Evolutionary conservation across 192 early-diverging fungal genomes (phyloP).

Genomic region (Pecoramyces ruminantium): DNA sequence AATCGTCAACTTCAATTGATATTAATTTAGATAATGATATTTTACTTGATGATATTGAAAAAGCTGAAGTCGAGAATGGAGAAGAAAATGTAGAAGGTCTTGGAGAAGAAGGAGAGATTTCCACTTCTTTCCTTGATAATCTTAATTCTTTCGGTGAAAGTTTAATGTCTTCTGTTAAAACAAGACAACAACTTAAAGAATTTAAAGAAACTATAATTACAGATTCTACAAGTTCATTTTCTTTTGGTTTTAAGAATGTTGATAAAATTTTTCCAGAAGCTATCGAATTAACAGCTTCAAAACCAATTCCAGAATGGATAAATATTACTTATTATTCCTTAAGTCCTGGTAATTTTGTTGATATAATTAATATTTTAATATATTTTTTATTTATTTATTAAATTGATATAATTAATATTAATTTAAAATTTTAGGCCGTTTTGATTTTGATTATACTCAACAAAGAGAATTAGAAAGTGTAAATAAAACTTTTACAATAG

Average conservation of each 20-base stretch:
- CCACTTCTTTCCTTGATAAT: not conserved
- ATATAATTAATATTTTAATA: no score
- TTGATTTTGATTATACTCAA: not conserved
- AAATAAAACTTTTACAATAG: not conserved
- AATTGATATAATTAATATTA: no score
- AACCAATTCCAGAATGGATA: not conserved
- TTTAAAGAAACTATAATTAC: not conserved
- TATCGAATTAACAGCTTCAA: not conserved
- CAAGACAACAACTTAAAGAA: not conserved
- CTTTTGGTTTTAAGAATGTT: not conserved
- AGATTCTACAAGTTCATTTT: not conserved
- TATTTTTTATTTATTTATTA: no score
- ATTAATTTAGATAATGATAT: not conserved
- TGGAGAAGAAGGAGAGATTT: not conserved
- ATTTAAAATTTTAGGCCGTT: no score
- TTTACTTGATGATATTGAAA: not conserved
- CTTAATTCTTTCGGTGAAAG: not conserved
- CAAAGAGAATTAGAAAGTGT: not conserved
- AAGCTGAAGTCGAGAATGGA: not conserved
- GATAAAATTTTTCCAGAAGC: not conserved
- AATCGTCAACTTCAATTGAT: not conserved
- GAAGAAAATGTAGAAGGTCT: not conserved
- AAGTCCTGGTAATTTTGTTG: not conserved
- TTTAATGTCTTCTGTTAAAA: not conserved
- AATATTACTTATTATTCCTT: not conserved